A percentile compares a stretch with the other conserved stretches of the same genome.
Evolutionary conservation across 2,329 filamentous ascomycete species (phyloP).

Genomic region (Fusarium zealandicum): DNA sequence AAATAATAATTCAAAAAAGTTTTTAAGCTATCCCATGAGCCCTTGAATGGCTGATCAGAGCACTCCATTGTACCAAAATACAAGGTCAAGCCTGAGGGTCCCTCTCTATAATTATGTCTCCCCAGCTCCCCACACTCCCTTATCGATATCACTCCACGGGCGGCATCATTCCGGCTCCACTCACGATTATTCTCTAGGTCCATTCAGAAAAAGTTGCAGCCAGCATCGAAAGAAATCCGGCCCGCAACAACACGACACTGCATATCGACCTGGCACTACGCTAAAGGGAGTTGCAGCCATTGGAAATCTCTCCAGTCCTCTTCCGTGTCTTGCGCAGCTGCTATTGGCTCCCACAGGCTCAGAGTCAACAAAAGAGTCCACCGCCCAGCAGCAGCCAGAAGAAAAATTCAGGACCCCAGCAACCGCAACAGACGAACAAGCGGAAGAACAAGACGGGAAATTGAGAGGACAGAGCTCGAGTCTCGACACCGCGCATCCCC

Average conservation of each 20-base stretch:
- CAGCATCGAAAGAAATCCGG: slow-evolving; percentile 31
- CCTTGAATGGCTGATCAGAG: too few species aligned
- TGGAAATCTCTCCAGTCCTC: slow-evolving; percentile 23
- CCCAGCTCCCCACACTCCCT: slow-evolving; percentile 12
- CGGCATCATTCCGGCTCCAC: slow-evolving; percentile 30
- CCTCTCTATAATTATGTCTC: slow-evolving; percentile 32
- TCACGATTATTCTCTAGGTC: slow-evolving; percentile 35
- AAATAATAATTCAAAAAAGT: too few species aligned
- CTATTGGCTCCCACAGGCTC: slow-evolving; percentile 25
- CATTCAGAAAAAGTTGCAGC: slow-evolving; percentile 40
- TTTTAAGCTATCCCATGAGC: too few species aligned
- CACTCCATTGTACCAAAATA: too few species aligned
- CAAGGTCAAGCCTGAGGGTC: too few species aligned
- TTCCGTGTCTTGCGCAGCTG: slow-evolving; percentile 11
- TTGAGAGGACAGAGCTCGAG: slow-evolving; percentile 1
- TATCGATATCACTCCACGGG: slow-evolving; percentile 23
- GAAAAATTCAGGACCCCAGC: slow-evolving; percentile 30
- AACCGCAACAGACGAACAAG: slow-evolving; percentile 31
- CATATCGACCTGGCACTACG: slow-evolving; percentile 35
- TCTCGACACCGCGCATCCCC: background rate
- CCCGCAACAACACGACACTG: slow-evolving; percentile 33
- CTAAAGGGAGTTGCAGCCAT: slow-evolving; percentile 35
- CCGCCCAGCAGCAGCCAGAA: slow-evolving; percentile 26
- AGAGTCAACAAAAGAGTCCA: slow-evolving; percentile 23
- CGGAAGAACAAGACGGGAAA: slow-evolving; percentile 20